These are phyloP conservation scores for Malassezia japonica DNA, from an alignment of 1,284 basidiomycete species.

Conservation along the genomic window DNA sequence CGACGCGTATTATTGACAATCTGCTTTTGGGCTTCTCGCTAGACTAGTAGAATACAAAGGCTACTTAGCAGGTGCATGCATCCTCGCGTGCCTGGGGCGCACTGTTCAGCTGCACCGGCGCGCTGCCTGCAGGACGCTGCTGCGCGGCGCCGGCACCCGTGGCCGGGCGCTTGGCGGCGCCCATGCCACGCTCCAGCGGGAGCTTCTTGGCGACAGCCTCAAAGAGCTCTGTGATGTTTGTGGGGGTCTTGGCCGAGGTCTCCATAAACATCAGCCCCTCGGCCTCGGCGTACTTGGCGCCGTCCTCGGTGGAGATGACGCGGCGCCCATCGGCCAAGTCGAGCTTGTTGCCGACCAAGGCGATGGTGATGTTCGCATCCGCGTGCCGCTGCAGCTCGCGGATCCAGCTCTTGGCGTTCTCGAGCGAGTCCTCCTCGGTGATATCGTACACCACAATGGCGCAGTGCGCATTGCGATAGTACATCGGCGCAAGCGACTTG, in stretches of 20 bases:
- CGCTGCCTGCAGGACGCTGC: neutral
- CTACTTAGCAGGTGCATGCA: slow-evolving; percentile 14
- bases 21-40: slow-evolving; percentile 59
- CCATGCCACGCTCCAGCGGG: slow-evolving; percentile 30
- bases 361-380: slow-evolving; percentile 72
- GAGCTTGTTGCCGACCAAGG: slow-evolving; percentile 88
- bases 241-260: slow-evolving; percentile 86
- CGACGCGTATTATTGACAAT: slow-evolving; percentile 87
- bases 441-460: slow-evolving; percentile 47
- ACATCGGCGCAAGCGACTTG: slow-evolving; percentile 48
- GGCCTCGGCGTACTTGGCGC: slow-evolving; percentile 84
- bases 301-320: slow-evolving; percentile 49
- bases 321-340: slow-evolving; percentile 61
- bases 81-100: slow-evolving; percentile 2
- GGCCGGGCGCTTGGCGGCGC: slow-evolving; percentile 13
- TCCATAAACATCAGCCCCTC: slow-evolving; percentile 92
- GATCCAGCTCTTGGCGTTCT: slow-evolving; percentile 95
- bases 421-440: slow-evolving; percentile 57
- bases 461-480: slow-evolving; percentile 48
- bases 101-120: slow-evolving; percentile 11
- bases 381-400: slow-evolving; percentile 92
- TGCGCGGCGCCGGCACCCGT: neutral
- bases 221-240: slow-evolving; percentile 68
- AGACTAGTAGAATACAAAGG: slow-evolving; percentile 4
- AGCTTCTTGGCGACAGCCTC: slow-evolving; percentile 42